Evolutionary conservation across 345 rosid species (phyloP).

Genomic region (Sisymbrium altissimum): DNA sequence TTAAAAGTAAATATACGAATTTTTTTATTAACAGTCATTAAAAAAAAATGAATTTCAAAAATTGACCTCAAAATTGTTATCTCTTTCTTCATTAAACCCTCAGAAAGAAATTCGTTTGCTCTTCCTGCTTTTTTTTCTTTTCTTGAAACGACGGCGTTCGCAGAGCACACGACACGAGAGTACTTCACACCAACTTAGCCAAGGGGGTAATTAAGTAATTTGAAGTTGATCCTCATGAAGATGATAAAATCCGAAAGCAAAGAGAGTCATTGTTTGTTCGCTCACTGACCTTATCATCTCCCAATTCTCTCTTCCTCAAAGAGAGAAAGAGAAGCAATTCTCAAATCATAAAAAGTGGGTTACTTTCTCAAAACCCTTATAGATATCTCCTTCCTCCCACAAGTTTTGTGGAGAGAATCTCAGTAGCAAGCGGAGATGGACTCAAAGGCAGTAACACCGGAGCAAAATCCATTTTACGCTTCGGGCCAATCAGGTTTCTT

Average conservation of each 20-base stretch:
- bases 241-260: conserved; percentile 29
- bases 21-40: not conserved
- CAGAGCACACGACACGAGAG: not conserved
- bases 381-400: conserved; percentile 7
- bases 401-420: conserved; percentile 10
- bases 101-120: too few relatives aligned
- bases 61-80: not conserved
- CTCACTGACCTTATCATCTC: conserved; percentile 37
- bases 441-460: conserved; percentile 32
- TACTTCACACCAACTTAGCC: not conserved
- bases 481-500: conserved; percentile 47
- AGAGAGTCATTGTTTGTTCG: conserved; percentile 23
- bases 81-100: too few relatives aligned
- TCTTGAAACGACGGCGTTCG: not conserved
- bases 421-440: conserved; percentile 41
- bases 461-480: conserved; percentile 23
- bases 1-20: not conserved
- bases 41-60: too few relatives aligned
- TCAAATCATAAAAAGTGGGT: conserved; percentile 11
- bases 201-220: conserved; percentile 19
- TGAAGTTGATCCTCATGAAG: not conserved
- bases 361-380: not conserved
- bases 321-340: conserved; percentile 21
- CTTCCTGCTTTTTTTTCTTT: too few relatives aligned
- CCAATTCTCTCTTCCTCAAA: conserved; percentile 30